Evolutionary conservation across 345 rosid species (phyloP), one percentile per base, ranked within the genome.

Genomic region (Draba incana): DNA sequence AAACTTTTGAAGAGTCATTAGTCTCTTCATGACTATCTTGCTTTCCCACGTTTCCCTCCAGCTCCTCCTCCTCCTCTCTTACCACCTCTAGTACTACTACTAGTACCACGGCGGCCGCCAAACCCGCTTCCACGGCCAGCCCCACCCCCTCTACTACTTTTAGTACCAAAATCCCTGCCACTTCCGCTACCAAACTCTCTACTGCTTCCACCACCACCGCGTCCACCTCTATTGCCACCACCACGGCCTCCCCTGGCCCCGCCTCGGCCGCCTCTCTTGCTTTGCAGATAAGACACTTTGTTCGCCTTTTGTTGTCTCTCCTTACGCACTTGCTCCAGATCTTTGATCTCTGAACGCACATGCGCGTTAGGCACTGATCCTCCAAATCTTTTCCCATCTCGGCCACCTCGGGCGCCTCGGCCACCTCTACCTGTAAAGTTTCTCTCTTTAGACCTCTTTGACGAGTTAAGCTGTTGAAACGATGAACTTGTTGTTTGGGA

Each of bases 281-380:
- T 80, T 70, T 94, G 89, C 74, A 87, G 59, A 64, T 80, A 81
- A 13, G 90, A 79, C 10, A 78, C 44, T 77, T 71, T 82, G 65
- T 77, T 75, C 0, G 90, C 98, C 76, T 86, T 94, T 56, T 81
- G 78, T 84, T 86, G 92, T 71, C 98, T 84, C 62, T 86, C 98
- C 75, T 87, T 94, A 5, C 99, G 85, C 47, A 94, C 88, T 62
- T 94, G 99, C 0, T 94, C 97, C 12, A 91, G 74, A 79, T 89
- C 79, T 81, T 89, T 94, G 57, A 91, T 79, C 77, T 94, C 98
- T 13, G 95, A 86, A 53, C 84, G 96, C 48, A 93, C 84, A 50
- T 93, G 84, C 28, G 95, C 87, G 59, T 94, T 87, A 56, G 91
- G 91, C 53, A 88, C 62, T 2, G 80, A 57, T 37, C 63, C 57